Evolutionary conservation across 75 land plant species (phyloP).

Genomic region (Selaginella moellendorffii): DNA sequence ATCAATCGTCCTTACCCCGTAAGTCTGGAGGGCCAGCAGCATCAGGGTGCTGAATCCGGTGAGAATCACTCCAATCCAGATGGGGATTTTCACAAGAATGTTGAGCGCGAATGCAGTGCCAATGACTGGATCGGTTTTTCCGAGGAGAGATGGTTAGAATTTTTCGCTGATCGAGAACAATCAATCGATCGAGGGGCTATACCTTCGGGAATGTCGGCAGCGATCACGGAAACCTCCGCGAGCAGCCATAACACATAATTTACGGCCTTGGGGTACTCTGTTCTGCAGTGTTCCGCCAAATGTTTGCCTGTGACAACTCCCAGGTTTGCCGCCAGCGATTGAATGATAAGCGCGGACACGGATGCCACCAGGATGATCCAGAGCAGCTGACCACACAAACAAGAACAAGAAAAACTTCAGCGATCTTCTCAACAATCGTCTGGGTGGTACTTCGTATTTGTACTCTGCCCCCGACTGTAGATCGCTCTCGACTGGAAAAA

Average conservation of each 20-base stretch:
- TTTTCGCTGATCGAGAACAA: no score
- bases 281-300: conserved; percentile 55
- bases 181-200: no score
- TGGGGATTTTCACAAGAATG: no score
- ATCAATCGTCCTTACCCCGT: no score
- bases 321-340: conserved; percentile 68
- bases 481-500: conserved; percentile 66
- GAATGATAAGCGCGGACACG: conserved; percentile 63
- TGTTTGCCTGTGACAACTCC: conserved; percentile 74
- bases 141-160: no score
- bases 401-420: no score
- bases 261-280: conserved; percentile 51
- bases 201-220: conserved; percentile 85
- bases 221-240: conserved; percentile 62
- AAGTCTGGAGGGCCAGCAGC: background rate
- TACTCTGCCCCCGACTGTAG: conserved; percentile 68
- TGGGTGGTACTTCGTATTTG: conserved; percentile 75
- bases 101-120: no score
- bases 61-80: background rate
- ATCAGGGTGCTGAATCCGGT: no score
- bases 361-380: conserved; percentile 60
- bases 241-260: conserved; percentile 54
- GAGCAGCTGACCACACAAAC: conserved; percentile 20
- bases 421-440: no score
- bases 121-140: no score